Conservation (phyloP, 2,329 filamentous ascomycete species). For the Teratosphaeria epicoccoides region DNA sequence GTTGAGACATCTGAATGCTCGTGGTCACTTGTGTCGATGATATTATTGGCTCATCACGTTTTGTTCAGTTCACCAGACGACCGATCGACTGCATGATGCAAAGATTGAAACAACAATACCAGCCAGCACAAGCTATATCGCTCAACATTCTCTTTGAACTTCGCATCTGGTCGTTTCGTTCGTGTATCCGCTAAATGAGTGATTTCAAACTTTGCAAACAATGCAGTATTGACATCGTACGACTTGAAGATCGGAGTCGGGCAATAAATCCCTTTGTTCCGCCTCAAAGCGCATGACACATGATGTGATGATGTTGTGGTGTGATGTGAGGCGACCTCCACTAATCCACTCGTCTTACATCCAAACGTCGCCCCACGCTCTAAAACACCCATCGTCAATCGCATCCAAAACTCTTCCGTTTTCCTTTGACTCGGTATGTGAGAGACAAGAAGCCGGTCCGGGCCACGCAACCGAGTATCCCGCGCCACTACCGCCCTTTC, state of each 20-base stretch:
- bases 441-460: neutral
- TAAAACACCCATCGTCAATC: neutral
- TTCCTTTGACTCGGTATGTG: neutral
- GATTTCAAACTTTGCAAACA: neutral
- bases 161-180: neutral
- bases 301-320: neutral
- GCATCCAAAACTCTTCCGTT: neutral
- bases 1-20: no score
- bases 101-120: neutral
- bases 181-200: constrained; percentile 1
- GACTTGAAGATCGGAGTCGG: neutral
- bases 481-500: constrained; percentile 55
- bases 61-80: no score
- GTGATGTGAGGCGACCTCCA: neutral
- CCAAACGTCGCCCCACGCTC: neutral
- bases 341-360: neutral
- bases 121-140: neutral
- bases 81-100: neutral
- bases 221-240: neutral
- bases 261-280: neutral
- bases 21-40: no score
- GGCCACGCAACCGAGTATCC: neutral
- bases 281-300: neutral
- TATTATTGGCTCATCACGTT: no score
- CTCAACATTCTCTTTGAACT: neutral